Evolutionary conservation across 345 rosid species (phyloP).

Genomic region (Eucalyptus marginata): DNA sequence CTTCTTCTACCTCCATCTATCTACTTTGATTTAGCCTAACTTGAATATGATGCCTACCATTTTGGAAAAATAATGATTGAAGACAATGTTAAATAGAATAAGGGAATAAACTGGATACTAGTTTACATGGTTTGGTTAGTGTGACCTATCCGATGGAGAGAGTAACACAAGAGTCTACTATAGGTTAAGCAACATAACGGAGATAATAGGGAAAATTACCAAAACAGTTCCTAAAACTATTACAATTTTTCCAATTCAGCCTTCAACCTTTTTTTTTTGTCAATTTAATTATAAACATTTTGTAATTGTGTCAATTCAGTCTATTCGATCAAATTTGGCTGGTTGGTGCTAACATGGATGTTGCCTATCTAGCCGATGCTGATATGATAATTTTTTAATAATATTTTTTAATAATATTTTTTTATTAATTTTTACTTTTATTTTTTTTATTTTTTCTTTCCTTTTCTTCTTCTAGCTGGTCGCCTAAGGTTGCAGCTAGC

Average conservation of each 20-base stretch:
- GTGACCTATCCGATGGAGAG: not conserved
- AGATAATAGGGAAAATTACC: not conserved
- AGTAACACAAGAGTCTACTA: not conserved
- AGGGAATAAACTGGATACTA: not conserved
- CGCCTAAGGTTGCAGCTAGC: rapidly evolving
- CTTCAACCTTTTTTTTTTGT: no score
- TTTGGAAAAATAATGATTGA: not conserved
- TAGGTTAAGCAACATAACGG: not conserved
- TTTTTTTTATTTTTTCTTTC: no score
- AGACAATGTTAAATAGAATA: not conserved
- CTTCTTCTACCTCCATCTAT: not conserved
- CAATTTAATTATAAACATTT: rapidly evolving
- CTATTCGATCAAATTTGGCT: no score
- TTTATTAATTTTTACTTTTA: no score
- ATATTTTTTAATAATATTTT: no score
- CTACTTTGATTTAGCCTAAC: not conserved
- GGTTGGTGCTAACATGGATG: no score
- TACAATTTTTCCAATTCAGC: rapidly evolving
- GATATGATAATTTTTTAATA: no score
- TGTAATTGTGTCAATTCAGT: no score
- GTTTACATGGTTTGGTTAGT: not conserved
- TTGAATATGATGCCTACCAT: not conserved
- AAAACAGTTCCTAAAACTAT: no score
- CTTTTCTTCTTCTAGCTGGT: no score
- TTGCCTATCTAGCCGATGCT: rapidly evolving